Evolutionary conservation across 768 basidiomycete species (phyloP).

Genomic region (Holtermanniella nyarrowii): DNA sequence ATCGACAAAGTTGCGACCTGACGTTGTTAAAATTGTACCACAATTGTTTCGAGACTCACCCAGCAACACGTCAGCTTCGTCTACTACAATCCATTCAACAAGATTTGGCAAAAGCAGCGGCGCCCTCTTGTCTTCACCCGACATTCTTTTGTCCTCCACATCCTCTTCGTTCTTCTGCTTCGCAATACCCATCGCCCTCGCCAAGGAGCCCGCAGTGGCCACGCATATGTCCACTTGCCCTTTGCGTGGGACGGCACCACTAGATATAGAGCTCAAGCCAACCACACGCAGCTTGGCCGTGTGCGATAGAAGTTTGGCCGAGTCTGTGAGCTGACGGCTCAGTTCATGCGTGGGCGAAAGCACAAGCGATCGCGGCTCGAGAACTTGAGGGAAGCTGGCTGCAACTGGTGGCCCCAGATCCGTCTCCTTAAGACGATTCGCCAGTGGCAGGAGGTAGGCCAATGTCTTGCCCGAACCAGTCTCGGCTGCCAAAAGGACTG

Average conservation of each 20-base stretch:
- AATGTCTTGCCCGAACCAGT: constrained; percentile 88
- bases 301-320: constrained; percentile 67
- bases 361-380: constrained; percentile 66
- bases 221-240: constrained; percentile 44
- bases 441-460: constrained; percentile 74
- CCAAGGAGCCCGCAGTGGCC: constrained; percentile 48
- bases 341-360: constrained; percentile 86
- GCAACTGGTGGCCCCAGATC: constrained; percentile 42
- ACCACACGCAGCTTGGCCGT: constrained; percentile 63
- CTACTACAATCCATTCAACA: constrained; percentile 80
- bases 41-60: constrained; percentile 46
- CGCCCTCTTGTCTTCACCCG: constrained; percentile 46
- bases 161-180: constrained; percentile 39
- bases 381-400: constrained; percentile 10
- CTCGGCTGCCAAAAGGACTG: constrained; percentile 65
- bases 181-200: constrained; percentile 55
- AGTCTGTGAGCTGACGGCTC: constrained; percentile 62
- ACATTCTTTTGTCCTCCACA: constrained; percentile 38
- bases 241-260: constrained; percentile 14
- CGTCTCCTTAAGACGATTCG: constrained; percentile 63
- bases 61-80: constrained; percentile 84
- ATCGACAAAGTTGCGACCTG: constrained; percentile 73
- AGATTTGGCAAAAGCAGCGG: not conserved
- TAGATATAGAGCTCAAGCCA: constrained; percentile 45
- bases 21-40: not conserved